Evolutionary conservation across 2,329 filamentous ascomycete genomes (phyloP).

Genomic region (Neonectria faginata): DNA sequence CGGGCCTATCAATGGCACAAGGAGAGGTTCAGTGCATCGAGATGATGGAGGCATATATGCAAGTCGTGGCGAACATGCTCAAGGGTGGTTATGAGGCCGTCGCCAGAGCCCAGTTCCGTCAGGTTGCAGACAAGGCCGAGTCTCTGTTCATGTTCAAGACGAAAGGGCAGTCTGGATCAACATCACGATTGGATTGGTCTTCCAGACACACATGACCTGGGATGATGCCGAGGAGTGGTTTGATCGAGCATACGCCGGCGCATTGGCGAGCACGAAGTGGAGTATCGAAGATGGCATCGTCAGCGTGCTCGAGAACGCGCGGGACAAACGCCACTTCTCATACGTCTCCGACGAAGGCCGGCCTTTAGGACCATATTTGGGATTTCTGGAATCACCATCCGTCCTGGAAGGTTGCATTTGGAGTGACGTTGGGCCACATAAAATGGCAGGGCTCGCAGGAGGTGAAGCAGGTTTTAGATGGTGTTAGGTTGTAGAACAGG

Average conservation of each 20-base stretch:
- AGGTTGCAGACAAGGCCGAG: background rate
- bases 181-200: slow-evolving; percentile 14
- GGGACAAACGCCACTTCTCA: slow-evolving; percentile 2
- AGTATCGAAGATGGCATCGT: slow-evolving; percentile 3
- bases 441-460: too few relatives aligned
- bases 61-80: slow-evolving; percentile 14
- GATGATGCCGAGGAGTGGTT: slow-evolving; percentile 9
- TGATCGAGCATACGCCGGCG: background rate
- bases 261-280: background rate
- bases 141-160: background rate
- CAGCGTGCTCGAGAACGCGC: background rate
- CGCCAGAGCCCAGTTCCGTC: background rate
- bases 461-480: too few relatives aligned
- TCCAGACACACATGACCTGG: slow-evolving; percentile 7
- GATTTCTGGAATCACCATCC: slow-evolving; percentile 2
- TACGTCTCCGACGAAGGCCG: slow-evolving; percentile 11
- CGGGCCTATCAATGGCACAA: background rate
- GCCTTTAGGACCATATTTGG: slow-evolving; percentile 10
- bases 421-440: background rate
- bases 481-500: too few relatives aligned
- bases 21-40: slow-evolving; percentile 3
- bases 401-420: slow-evolving; percentile 3
- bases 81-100: background rate
- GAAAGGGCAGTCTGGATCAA: slow-evolving; percentile 10
- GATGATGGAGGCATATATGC: slow-evolving; percentile 13